phyloP scores from a whole-genome alignment of 2,329 filamentous ascomycete species.

The Hypoxylon sp. region DNA sequence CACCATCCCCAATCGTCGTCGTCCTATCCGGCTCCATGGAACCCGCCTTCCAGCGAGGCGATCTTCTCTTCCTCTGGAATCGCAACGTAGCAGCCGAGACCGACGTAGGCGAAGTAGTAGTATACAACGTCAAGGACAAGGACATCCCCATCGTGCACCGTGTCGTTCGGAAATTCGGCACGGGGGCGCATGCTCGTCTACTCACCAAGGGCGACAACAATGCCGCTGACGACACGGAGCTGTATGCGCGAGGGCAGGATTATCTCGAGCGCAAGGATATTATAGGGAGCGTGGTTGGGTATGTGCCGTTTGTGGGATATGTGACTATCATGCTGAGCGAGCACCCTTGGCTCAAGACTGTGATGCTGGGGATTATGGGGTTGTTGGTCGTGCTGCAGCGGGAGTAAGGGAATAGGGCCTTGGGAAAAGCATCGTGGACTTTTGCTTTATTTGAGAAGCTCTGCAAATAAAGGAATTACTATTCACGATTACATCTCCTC shows the following conservation, averaged over 20 bases:
- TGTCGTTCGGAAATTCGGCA: constrained; percentile 81
- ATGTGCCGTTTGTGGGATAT: constrained; percentile 95
- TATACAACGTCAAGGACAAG: constrained; percentile 88
- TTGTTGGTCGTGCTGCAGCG: constrained; percentile 91
- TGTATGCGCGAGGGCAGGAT: constrained; percentile 87
- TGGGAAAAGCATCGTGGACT: constrained; percentile 6
- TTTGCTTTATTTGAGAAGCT: constrained; percentile 14
- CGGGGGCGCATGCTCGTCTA: constrained; percentile 75
- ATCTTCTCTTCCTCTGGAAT: constrained; percentile 84
- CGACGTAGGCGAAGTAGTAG: constrained; percentile 71
- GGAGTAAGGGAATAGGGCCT: constrained; percentile 69
- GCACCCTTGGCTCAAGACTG: constrained; percentile 97
- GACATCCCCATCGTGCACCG: constrained; percentile 98
- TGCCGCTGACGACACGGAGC: constrained; percentile 89
- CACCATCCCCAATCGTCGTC: constrained; percentile 83
- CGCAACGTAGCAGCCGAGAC: constrained; percentile 71
- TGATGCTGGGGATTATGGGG: constrained; percentile 94
- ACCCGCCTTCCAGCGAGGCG: constrained; percentile 84
- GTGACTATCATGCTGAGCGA: constrained; percentile 96
- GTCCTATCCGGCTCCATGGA: constrained; percentile 90
- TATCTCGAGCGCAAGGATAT: constrained; percentile 91
- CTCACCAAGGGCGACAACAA: constrained; percentile 99
- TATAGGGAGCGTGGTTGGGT: constrained; percentile 91
- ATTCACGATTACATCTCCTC: not conserved
- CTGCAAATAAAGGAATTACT: constrained; percentile 13